Base-by-base conservation (phyloP, 306 rosid species). In the Sicyos edulis region DNA sequence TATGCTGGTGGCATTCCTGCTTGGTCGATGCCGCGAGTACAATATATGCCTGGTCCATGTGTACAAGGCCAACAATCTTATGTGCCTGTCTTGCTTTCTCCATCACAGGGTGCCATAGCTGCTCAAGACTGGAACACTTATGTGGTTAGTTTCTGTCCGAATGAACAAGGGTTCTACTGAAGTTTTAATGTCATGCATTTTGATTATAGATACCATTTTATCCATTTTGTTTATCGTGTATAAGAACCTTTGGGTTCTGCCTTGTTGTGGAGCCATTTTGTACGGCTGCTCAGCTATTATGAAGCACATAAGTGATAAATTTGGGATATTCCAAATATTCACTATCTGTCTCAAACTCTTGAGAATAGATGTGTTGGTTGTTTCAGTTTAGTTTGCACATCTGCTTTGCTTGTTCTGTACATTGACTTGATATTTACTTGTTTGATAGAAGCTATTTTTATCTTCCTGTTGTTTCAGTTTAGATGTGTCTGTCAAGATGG, bases 51-150 rank as follows among this genome's bases (percentile, higher is more conserved):
- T 57, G 88, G 89, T 55, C 81, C 77, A 6, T 78, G 59, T 32
- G 70, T 76, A 24, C 91, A 84, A 66, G 83, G 79, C 53, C 84
- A 83, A 58, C 96, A 81, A 37, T 82, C 95, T 59, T 89, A 86
- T 82, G 77, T 85, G 76, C 92, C 97, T 63, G 86, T 88, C 73
- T 76, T 81, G 76, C 47, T 89, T 49, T 70, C 97, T 81, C 84
- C 96, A 8, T 77, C 97, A 21, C 97, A 88, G 75, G 88, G 91
- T 68, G 42, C 88, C 62, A 40, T 92, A 67, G 82, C 97, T 52
- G 81, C 81, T 13, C 91, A 79, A 34, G 83, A 82, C 83, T 92
- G 96, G 97, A 92, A 82, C 83, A 86, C 82, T 65, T 92, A 92
- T 80, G 64, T 88, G 96, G 97, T 92, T 72, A 80, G 96, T 88